Evolutionary conservation across 305 asterid species (phyloP).

Genomic region (Coffea humblotiana): DNA sequence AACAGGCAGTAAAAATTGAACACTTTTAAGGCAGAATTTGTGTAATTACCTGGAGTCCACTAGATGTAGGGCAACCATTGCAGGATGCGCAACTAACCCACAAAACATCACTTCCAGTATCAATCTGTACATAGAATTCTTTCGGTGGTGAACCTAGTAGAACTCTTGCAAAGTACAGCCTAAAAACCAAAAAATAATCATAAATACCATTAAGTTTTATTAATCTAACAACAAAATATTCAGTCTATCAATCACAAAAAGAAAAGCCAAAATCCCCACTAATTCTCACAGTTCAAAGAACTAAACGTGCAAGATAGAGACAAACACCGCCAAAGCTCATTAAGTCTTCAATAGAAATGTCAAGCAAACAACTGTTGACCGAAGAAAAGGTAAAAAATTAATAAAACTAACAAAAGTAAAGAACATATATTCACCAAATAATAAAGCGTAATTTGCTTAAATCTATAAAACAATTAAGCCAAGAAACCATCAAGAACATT

Average conservation of each 20-base stretch:
- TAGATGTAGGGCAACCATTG: slow-evolving; percentile 87
- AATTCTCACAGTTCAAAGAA: not conserved
- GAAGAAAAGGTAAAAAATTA: not conserved
- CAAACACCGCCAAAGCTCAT: not conserved
- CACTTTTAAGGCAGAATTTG: slow-evolving; percentile 11
- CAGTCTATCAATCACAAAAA: not conserved
- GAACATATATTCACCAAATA: not conserved
- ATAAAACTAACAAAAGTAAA: not conserved
- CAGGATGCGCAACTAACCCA: slow-evolving; percentile 93
- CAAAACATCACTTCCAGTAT: slow-evolving; percentile 95
- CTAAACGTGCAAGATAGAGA: not conserved
- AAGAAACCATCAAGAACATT: not conserved
- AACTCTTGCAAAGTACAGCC: slow-evolving; percentile 88
- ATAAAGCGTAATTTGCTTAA: not conserved
- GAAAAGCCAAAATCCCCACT: not conserved
- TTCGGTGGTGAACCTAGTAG: slow-evolving; percentile 85
- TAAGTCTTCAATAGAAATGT: not conserved
- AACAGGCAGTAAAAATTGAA: not conserved
- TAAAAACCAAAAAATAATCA: slow-evolving; percentile 25
- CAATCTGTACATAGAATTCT: slow-evolving; percentile 94
- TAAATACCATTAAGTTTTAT: not conserved
- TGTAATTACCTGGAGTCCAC: slow-evolving; percentile 81
- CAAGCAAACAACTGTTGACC: not conserved
- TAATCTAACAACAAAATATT: not conserved
- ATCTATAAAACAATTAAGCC: not conserved